phyloP scores from a whole-genome alignment of 2,329 filamentous ascomycete species.

The Hysterium pulicare region DNA sequence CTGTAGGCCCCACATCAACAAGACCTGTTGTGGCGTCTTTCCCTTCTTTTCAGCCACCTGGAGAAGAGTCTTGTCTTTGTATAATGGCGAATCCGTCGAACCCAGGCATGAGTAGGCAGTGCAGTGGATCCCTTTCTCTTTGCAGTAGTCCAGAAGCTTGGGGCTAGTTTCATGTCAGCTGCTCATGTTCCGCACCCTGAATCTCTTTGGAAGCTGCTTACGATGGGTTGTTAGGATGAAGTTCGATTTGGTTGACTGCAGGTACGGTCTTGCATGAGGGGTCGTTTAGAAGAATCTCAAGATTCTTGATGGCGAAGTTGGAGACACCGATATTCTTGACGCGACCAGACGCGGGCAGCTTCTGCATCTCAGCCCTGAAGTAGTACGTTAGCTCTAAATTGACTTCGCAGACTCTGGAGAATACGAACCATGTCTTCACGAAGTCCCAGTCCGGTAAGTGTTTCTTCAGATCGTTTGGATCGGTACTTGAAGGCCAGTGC shows the following conservation, averaged over 20 bases:
- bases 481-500: conserved; percentile 63
- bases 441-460: conserved; percentile 77
- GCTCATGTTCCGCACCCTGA: not conserved
- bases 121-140: conserved; percentile 68
- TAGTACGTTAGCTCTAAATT: not conserved
- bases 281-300: conserved; percentile 69
- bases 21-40: conserved; percentile 70
- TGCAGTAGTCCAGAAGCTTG: conserved; percentile 71
- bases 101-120: conserved; percentile 74
- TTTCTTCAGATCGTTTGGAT: conserved; percentile 62
- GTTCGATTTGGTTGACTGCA: conserved; percentile 78
- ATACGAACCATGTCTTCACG: conserved; percentile 65
- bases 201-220: conserved; percentile 15
- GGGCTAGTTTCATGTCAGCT: conserved; percentile 40
- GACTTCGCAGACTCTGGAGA: not conserved
- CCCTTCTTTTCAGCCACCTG: conserved; percentile 62
- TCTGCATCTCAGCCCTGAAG: conserved; percentile 63
- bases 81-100: conserved; percentile 66
- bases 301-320: conserved; percentile 79
- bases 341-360: conserved; percentile 65
- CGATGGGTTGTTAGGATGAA: conserved; percentile 78
- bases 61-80: conserved; percentile 62
- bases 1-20: conserved; percentile 77
- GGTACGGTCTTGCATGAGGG: conserved; percentile 59
- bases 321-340: conserved; percentile 80